phyloP scores from a whole-genome alignment of 1,284 basidiomycete species.

The Retiboletus fuscus region DNA sequence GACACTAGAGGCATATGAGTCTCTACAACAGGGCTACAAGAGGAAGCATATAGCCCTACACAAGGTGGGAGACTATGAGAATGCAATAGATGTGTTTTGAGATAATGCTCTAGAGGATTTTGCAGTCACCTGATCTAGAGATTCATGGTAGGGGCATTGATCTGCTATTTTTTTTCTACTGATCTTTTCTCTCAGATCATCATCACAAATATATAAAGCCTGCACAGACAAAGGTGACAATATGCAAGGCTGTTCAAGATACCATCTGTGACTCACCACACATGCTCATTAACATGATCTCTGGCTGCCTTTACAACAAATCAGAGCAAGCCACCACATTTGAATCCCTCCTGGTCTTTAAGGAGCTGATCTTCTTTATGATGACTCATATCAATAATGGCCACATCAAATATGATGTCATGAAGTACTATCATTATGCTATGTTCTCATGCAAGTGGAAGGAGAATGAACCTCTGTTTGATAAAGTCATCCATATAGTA shows the following conservation, averaged over 20 bases:
- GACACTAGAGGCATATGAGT: too few relatives aligned
- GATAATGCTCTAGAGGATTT: slow-evolving; percentile 7
- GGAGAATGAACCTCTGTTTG: slow-evolving; percentile 22
- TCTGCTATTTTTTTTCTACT: background rate
- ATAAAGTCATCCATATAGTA: background rate
- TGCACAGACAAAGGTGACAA: background rate
- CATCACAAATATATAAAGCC: too few relatives aligned
- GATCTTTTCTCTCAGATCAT: background rate
- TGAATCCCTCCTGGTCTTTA: background rate
- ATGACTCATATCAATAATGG: background rate
- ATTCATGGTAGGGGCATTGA: background rate
- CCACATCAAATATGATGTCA: background rate
- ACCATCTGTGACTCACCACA: slow-evolving; percentile 16
- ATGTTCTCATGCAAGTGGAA: background rate
- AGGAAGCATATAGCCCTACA: too few relatives aligned
- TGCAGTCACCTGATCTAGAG: slow-evolving; percentile 3
- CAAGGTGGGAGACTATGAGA: too few relatives aligned
- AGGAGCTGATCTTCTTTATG: slow-evolving; percentile 13
- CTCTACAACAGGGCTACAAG: too few relatives aligned
- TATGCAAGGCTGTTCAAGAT: background rate
- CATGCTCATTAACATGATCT: slow-evolving; percentile 20
- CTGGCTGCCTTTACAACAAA: slow-evolving; percentile 24
- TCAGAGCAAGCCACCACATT: too few relatives aligned
- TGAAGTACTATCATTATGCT: slow-evolving; percentile 15
- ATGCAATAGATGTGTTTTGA: too few relatives aligned